Evolutionary conservation across 1,139 yeast species (phyloP), one percentile per base, ranked within the genome.

Genomic region (Ogataea hybrid): DNA sequence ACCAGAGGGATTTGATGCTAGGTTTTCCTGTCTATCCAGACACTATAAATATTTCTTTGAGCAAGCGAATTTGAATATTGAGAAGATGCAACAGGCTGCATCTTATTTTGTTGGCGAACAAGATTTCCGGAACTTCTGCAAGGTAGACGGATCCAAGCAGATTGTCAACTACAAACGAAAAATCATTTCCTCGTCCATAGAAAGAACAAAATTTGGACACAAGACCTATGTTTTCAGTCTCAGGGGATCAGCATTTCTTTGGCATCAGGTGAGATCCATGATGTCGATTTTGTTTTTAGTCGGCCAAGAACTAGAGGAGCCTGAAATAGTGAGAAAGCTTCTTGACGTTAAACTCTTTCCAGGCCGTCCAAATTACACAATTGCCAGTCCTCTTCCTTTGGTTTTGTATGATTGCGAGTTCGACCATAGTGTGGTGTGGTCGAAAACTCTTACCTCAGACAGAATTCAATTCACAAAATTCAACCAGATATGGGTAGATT

Each of bases 241-340:
- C 41, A 73, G 77, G 50, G 99, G 98, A 0, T 71, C 87, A 2
- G 98, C 98, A 6, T 94, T 94, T 54, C 67, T 94, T 46, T 94
- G 98, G 98, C 97, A 94, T 61, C 99, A 94, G 62, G 99, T 94
- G 17, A 75, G 98, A 40, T 89, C 96, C 53, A 92, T 94, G 95
- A 78, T 89, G 67, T 95, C 95, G 0, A 71, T 86, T 6, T 62
- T 94, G 41, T 78, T 94, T 42, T 64, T 84, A 20, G 79, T 90
- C 5, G 98, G 96, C 1, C 96, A 89, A 61, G 70, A 70, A 14
- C 70, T 78, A 22, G 99, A 94, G 62, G 47, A 62, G 0, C 81
- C 87, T 0, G 59, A 64, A 0, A 61, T 89, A 2, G 69, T 94
- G 1, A 61, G 62, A 11, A 74, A 79, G 1, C 66, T 94, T 47